These are phyloP conservation scores for Cylindrotheca fusiformis DNA, from an alignment of 108 stramenopile species.

Conservation along the genomic window DNA sequence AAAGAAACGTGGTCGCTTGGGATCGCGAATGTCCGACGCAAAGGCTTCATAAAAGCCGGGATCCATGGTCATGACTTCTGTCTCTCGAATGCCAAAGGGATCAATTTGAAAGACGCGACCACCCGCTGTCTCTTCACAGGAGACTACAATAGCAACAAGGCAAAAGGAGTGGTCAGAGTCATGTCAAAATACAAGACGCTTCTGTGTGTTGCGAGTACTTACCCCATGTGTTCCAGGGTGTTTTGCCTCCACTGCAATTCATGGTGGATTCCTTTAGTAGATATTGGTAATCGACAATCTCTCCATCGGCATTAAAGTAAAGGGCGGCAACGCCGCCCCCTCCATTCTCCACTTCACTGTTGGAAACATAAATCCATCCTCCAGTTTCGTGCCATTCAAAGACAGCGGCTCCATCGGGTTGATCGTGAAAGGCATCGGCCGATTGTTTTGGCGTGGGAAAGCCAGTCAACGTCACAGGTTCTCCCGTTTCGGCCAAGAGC, in stretches of 20 bases:
- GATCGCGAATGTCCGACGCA: constrained; percentile 47
- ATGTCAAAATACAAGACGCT: neutral
- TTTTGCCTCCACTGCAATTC: constrained; percentile 53
- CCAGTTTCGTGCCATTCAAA: constrained; percentile 40
- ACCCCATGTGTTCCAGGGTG: constrained; percentile 35
- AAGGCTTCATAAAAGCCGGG: constrained; percentile 50
- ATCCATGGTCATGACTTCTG: constrained; percentile 32
- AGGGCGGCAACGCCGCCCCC: constrained; percentile 51
- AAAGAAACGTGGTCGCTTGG: constrained; percentile 39
- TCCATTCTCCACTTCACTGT: constrained; percentile 39
- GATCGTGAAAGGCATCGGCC: constrained; percentile 28
- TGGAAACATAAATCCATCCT: constrained; percentile 61
- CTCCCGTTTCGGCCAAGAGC: constrained; percentile 21
- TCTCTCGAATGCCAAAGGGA: constrained; percentile 43
- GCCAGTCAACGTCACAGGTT: constrained; percentile 18
- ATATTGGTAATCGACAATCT: constrained; percentile 31
- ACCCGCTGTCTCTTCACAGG: constrained; percentile 55
- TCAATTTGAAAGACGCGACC: constrained; percentile 59
- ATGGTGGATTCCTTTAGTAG: constrained; percentile 29
- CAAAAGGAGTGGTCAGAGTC: neutral
- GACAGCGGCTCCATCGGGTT: constrained; percentile 47
- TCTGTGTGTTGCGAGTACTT: neutral
- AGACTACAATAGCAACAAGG: constrained; percentile 33
- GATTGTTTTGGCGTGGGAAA: constrained; percentile 5
- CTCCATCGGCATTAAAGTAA: constrained; percentile 36